Base-by-base conservation (phyloP, 345 rosid genomes). In the Cardamine chenopodiifolia region DNA sequence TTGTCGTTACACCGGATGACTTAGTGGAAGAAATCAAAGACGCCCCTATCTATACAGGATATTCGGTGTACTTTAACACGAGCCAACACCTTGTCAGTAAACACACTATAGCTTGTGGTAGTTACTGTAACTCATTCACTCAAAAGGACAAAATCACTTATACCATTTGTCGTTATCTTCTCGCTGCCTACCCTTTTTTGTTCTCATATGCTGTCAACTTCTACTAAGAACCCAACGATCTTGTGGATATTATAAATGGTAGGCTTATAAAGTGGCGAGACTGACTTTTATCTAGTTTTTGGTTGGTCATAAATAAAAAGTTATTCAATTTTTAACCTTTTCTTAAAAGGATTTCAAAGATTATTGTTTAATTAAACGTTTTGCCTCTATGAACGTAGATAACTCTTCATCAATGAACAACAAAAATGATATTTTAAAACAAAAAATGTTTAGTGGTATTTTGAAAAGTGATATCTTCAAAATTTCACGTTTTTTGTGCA, bases 1-100 rank as follows among this genome's bases (percentile, higher is more conserved):
- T 82, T 52, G 34, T 6, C 8, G 88, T 83, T 5, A 84, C 75
- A 35, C 95, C 95, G 1, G 49, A 12, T 50, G 76, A 82, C 62
- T 78, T 89, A 22, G 84, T 86, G 5, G 72, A 80, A 58, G 78
- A 79, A 13, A 13, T 87, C 64, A 82, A 75, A 68, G 76, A 54
- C 40, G 66, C 74, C 76, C 74, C 76, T 83, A 59, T 1, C 3
- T 42, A 14, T 42, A 34, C 37, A 34, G 37, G 3, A 34, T 34
- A 34, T 7, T 31, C 9, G 35, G 78, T 83, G 56, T 87, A 90
- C 58, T 84, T 88, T 13, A 0, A 74, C 61, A 86, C 83, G 1
- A 92, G 86, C 23, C 1, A 79, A 85, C 86, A 85, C 87, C 81
- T 90, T 4, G 60, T 90, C 53, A 86, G 83, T 71, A 44, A 15